Percentiles rank a stretch among this genome's conserved stretches.
phyloP scores from a whole-genome alignment of 768 basidiomycete species.

The Pleurotus citrinopileatus region DNA sequence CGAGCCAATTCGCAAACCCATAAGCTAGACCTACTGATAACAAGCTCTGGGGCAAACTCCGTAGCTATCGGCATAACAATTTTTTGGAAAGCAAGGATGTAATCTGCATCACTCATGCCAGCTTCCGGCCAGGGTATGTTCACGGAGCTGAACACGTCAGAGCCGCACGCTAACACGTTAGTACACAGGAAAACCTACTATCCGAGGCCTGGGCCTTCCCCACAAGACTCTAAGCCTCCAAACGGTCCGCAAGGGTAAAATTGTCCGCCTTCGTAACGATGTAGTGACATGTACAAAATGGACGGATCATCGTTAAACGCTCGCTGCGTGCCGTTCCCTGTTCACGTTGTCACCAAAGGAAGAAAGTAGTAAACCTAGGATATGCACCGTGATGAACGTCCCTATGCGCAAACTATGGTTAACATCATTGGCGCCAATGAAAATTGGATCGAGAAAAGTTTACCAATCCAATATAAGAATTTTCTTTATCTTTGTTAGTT shows the following conservation, averaged over 20 bases:
- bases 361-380: not conserved
- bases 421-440: slow-evolving; percentile 6
- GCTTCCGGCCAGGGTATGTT: slow-evolving; percentile 92
- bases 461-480: slow-evolving; percentile 96
- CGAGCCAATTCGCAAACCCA: too few relatives aligned
- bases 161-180: slow-evolving; percentile 6
- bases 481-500: slow-evolving; percentile 66
- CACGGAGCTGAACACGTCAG: slow-evolving; percentile 62
- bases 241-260: slow-evolving; percentile 95
- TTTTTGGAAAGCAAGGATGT: slow-evolving; percentile 93
- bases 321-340: slow-evolving; percentile 96
- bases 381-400: slow-evolving; percentile 87
- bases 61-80: slow-evolving; percentile 96
- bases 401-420: slow-evolving; percentile 43
- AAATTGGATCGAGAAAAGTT: slow-evolving; percentile 23
- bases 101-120: slow-evolving; percentile 94
- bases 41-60: slow-evolving; percentile 94
- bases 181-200: slow-evolving; percentile 52
- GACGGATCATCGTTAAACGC: slow-evolving; percentile 93
- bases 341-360: not conserved
- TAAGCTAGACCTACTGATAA: slow-evolving; percentile 70
- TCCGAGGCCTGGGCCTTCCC: slow-evolving; percentile 80
- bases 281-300: slow-evolving; percentile 91
- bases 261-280: slow-evolving; percentile 87
- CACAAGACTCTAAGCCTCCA: slow-evolving; percentile 83